Evolutionary conservation across 495 filamentous ascomycete species (phyloP).

Genomic region (Terfezia claveryi): DNA sequence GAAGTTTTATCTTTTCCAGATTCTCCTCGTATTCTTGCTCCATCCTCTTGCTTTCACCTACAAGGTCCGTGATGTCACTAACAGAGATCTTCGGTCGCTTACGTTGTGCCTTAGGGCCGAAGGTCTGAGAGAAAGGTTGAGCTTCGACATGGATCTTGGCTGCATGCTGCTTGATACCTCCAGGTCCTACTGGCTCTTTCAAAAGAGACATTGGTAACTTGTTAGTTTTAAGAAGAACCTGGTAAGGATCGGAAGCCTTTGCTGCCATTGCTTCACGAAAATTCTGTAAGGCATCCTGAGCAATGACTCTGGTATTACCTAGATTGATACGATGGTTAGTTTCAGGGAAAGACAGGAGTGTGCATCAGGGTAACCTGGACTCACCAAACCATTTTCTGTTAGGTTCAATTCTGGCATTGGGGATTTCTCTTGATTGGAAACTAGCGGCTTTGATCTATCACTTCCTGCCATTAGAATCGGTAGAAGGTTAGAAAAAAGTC

Average conservation of each 20-base stretch:
- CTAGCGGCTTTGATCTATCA: constrained; percentile 47
- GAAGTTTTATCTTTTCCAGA: constrained; percentile 44
- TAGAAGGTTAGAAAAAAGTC: neutral
- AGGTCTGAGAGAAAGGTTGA: constrained; percentile 66
- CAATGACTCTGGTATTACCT: constrained; percentile 45
- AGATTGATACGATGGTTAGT: neutral
- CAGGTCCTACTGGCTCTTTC: constrained; percentile 5
- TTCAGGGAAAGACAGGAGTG: neutral
- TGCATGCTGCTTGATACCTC: constrained; percentile 66
- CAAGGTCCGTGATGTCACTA: constrained; percentile 57
- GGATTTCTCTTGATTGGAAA: constrained; percentile 57
- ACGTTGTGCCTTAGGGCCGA: constrained; percentile 78
- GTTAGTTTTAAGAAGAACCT: constrained; percentile 78
- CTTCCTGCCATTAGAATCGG: constrained; percentile 18
- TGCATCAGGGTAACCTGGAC: neutral
- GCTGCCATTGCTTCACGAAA: constrained; percentile 89
- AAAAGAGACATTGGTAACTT: constrained; percentile 54
- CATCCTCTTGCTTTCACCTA: constrained; percentile 50
- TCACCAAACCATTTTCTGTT: constrained; percentile 63
- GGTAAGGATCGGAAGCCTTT: constrained; percentile 73
- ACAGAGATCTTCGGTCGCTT: constrained; percentile 80
- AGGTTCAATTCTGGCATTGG: constrained; percentile 75
- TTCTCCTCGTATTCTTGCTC: constrained; percentile 61
- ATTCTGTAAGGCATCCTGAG: constrained; percentile 42
- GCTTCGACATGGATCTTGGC: constrained; percentile 87